phyloP scores from a whole-genome alignment of 2,329 filamentous ascomycete genomes.

The Cytospora schulzeri region DNA sequence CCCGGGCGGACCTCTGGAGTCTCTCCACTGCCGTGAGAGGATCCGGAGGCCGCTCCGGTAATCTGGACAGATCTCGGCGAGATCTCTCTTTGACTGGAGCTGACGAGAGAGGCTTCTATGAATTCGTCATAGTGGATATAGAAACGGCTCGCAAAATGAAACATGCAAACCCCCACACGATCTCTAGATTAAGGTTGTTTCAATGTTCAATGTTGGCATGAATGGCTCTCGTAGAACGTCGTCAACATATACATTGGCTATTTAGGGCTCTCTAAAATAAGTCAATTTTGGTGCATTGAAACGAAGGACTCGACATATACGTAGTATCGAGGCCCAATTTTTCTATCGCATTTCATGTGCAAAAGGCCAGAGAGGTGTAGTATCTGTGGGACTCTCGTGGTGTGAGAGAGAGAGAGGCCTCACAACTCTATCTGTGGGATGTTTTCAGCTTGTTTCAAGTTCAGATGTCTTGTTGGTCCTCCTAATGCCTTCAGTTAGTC shows the following conservation, averaged over 20 bases:
- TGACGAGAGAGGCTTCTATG: neutral
- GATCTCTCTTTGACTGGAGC: neutral
- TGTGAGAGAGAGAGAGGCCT: constrained; percentile 19
- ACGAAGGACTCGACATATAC: constrained; percentile 9
- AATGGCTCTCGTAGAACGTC: neutral
- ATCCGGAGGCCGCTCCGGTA: constrained; percentile 10
- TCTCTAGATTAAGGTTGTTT: constrained; percentile 4
- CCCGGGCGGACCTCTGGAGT: neutral
- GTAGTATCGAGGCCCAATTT: neutral
- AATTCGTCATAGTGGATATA: neutral
- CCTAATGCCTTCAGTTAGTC: neutral
- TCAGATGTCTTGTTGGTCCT: neutral
- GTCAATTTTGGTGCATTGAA: constrained; percentile 6
- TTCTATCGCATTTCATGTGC: constrained; percentile 7
- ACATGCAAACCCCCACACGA: neutral
- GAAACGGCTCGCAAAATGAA: neutral
- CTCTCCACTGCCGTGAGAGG: constrained; percentile 7
- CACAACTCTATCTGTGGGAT: neutral
- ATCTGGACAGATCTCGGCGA: neutral
- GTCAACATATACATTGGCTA: constrained; percentile 20
- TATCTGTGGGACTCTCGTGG: constrained; percentile 8
- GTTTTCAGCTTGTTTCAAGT: constrained; percentile 18
- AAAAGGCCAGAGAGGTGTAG: constrained; percentile 7
- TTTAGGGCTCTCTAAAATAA: constrained; percentile 21
- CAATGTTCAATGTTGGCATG: too few relatives aligned